Base-by-base conservation (phyloP, 192 early-diverging fungal species). In the Cladochytrium replicatum region DNA sequence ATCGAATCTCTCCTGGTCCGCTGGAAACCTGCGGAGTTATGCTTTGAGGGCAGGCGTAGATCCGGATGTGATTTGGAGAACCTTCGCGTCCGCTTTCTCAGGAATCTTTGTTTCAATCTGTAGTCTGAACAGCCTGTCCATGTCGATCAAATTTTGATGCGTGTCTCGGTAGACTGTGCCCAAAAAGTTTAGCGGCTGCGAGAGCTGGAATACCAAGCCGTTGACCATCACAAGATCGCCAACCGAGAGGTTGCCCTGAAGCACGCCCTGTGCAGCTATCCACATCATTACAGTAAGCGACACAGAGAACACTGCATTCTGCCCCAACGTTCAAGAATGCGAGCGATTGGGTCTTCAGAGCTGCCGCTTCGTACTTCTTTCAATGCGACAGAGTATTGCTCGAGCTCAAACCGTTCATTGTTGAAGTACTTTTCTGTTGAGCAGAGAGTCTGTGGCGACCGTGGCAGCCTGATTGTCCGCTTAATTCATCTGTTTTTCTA, bases 191-290 rank as follows among this genome's bases (percentile, higher is more conserved):
- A 99, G 74, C 15, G 96, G 96, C 61, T 97, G 72, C 1, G 91
- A 90, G 8, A 99, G 73, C 67, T 99, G 96, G 64, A 99, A 97
- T 23, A 99, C 83, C 22, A 99, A 83, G 15, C 94, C 91, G 54
- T 99, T 99, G 48, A 99, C 80, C 90, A 99, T 89, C 15, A 99
- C 96, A 3, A 99, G 75, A 58, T 99, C 96, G 32, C 96, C 96
- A 21, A 99, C 82, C 1, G 91, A 94, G 75, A 99, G 71, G 1
- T 77, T 68, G 0, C 86, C 84, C 32, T 45, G 48, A 1, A 78
- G 61, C 6, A 99, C 89, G 26, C 91, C 91, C 34, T 92, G 74
- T 5, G 91, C 84, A 0, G 93, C 87, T 71, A 99, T 80, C 54
- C 84, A 91, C 96, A 99, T 99, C 83, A 97, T 93, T 8, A 66